phyloP scores from a whole-genome alignment of 257 asterid genomes.

The Solanum etuberosum region DNA sequence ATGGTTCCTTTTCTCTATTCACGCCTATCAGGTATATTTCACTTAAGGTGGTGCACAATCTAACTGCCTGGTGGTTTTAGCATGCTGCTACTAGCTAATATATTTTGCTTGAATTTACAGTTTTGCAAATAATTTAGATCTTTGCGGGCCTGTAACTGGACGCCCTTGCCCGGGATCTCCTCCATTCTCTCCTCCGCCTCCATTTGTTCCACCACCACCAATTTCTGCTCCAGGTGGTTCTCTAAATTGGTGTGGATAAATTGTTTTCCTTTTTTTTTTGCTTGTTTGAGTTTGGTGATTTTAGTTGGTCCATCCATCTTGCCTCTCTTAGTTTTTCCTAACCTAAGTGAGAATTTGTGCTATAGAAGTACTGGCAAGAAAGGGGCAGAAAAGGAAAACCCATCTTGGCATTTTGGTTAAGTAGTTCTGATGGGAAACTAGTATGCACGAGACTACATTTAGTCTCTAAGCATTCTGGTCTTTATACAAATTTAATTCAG shows the following conservation, averaged over 20 bases:
- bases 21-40: slow-evolving; percentile 83
- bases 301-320: not conserved
- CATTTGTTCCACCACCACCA: slow-evolving; percentile 87
- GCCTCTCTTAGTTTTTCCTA: not conserved
- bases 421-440: not conserved
- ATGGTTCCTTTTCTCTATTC: slow-evolving; percentile 87
- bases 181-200: slow-evolving; percentile 99
- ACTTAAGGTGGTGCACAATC: not conserved
- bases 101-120: slow-evolving; percentile 25
- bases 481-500: not conserved
- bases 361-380: not conserved
- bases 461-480: not conserved
- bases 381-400: not conserved
- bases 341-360: not conserved
- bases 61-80: not conserved
- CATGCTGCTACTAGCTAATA: slow-evolving; percentile 6
- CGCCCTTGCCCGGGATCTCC: slow-evolving; percentile 99
- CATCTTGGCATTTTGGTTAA: not conserved
- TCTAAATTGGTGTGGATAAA: not conserved
- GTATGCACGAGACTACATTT: not conserved
- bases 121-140: slow-evolving; percentile 88
- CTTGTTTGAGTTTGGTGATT: not conserved
- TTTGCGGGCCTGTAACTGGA: slow-evolving; percentile 96
- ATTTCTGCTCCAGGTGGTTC: slow-evolving; percentile 65
- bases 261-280: not conserved